Conservation (phyloP, 805 yeast species). For the Yamadazyma ubonensis region DNA sequence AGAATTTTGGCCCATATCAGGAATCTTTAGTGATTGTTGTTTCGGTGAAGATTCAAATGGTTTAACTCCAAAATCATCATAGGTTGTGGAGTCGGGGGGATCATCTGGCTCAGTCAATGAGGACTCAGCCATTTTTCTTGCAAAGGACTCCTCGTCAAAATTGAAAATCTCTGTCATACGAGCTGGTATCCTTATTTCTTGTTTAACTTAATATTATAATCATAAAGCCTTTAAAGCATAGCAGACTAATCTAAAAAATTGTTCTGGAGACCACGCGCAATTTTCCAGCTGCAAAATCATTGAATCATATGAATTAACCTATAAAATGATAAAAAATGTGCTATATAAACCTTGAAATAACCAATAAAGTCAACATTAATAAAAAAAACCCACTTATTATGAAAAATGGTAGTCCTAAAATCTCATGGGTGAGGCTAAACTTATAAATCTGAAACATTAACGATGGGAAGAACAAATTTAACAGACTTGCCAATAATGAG, state of each 20-base stretch:
- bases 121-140: neutral
- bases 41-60: slow-evolving; percentile 3
- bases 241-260: neutral
- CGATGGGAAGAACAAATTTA: slow-evolving; percentile 5
- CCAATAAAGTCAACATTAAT: neutral
- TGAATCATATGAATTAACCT: no score
- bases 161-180: slow-evolving; percentile 10
- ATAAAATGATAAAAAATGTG: neutral
- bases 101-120: slow-evolving; percentile 1
- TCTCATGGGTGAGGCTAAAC: slow-evolving; percentile 10
- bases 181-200: neutral
- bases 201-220: neutral
- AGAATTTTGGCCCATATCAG: neutral
- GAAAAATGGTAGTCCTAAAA: slow-evolving; percentile 9
- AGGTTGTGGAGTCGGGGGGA: neutral
- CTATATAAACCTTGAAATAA: slow-evolving; percentile 1
- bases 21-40: neutral
- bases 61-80: slow-evolving; percentile 3
- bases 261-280: neutral
- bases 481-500: slow-evolving; percentile 4
- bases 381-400: neutral
- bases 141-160: slow-evolving; percentile 12
- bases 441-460: slow-evolving; percentile 7
- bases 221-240: neutral
- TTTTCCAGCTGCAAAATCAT: neutral